Evolutionary conservation across 139 green algal genomes (phyloP), one percentile per base, ranked within the genome.

Genomic region (Chloropicon primus): DNA sequence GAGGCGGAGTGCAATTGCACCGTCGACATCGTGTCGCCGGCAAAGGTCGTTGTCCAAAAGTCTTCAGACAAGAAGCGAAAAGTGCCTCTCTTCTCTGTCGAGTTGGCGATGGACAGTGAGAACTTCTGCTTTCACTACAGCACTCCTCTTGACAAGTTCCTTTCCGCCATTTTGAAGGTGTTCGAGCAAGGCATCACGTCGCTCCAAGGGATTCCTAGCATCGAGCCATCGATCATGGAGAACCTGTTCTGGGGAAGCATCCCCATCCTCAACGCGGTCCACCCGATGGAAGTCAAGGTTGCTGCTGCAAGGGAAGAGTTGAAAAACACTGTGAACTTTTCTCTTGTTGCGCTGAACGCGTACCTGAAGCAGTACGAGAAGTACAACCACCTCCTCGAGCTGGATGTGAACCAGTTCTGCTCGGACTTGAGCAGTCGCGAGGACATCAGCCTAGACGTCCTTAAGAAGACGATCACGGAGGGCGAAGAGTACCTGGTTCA

Each of bases 161-260:
- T 62, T 21, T 28, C 74, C 29, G 84, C 81, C 73, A 26, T 89
- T 22, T 26, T 87, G 26, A 77, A 80, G 27, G 27, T 91, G 1
- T 93, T 91, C 73, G 87, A 93, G 80, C 76, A 85, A 3, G 85
- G 78, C 0, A 79, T 94, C 2, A 77, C 77, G 24, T 83, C 82
- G 81, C 22, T 77, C 41, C 82, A 89, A 80, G 84, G 83, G 28
- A 80, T 95, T 23, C 80, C 79, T 3, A 78, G 88, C 74, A 81
- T 95, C 27, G 91, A 95, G 84, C 87, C 91, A 0, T 25, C 80
- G 24, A 86, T 95, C 73, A 94, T 95, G 90, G 89, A 93, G 79
- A 78, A 84, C 2, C 81, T 95, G 25, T 91, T 93, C 75, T 95
- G 89, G 87, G 84, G 86, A 2, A 78, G 82, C 24, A 74, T 82